Conservation (phyloP, 257 asterid species). For the Gynochthodes officinalis region DNA sequence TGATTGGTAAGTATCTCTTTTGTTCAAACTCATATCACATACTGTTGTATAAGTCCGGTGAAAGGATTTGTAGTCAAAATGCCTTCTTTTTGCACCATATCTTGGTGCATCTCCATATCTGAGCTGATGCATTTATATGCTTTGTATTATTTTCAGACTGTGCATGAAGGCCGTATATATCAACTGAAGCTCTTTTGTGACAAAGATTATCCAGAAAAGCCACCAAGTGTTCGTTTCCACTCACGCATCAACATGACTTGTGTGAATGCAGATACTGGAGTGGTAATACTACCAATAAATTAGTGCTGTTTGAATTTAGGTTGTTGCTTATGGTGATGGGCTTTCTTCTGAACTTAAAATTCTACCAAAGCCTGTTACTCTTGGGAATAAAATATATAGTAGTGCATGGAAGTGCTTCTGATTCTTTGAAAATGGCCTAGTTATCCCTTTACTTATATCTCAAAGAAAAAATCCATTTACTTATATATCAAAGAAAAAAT, state of each 20-base stretch:
- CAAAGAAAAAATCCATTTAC: background rate
- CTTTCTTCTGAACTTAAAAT: background rate
- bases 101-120: background rate
- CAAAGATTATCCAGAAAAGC: constrained; percentile 50
- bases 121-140: background rate
- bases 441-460: background rate
- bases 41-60: background rate
- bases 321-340: background rate
- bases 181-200: constrained; percentile 44
- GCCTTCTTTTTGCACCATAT: background rate
- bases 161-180: constrained; percentile 45
- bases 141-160: constrained; percentile 27
- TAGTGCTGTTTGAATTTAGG: background rate
- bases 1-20: background rate
- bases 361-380: background rate
- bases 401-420: background rate
- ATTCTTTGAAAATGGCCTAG: background rate
- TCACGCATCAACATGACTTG: constrained; percentile 44
- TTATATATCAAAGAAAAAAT: no score
- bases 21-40: background rate
- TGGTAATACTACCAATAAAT: constrained; percentile 25
- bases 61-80: background rate
- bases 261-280: constrained; percentile 39
- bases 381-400: background rate
- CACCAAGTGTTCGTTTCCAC: constrained; percentile 45